These are phyloP conservation scores for Tricladium varicosporioides DNA, from an alignment of 2,329 filamentous ascomycete genomes.

Conservation along the genomic window DNA sequence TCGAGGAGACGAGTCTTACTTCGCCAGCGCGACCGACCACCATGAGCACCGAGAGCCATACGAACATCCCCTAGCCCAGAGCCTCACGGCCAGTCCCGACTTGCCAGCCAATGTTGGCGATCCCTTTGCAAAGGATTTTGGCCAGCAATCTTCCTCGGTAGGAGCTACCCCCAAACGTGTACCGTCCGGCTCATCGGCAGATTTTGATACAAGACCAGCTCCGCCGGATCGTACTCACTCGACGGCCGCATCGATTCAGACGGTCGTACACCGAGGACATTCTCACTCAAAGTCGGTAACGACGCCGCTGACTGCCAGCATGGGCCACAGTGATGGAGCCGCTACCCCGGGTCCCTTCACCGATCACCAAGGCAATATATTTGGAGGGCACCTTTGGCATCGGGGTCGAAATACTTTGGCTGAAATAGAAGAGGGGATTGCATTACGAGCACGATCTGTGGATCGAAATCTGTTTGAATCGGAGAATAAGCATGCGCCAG, in stretches of 20 bases:
- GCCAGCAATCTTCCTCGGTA: constrained; percentile 40
- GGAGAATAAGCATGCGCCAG: constrained; percentile 61
- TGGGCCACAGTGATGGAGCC: constrained; percentile 14
- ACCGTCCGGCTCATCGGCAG: constrained; percentile 34
- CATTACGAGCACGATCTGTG: constrained; percentile 58
- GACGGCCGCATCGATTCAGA: constrained; percentile 31
- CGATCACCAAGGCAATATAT: constrained; percentile 29
- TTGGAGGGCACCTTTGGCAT: constrained; percentile 25
- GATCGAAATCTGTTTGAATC: constrained; percentile 59
- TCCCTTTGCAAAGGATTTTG: constrained; percentile 30
- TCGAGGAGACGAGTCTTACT: constrained; percentile 55
- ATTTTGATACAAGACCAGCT: constrained; percentile 40
- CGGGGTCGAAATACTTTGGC: constrained; percentile 21
- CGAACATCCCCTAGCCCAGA: constrained; percentile 75
- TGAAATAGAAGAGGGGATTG: constrained; percentile 46
- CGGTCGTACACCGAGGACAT: constrained; percentile 31
- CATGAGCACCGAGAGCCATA: constrained; percentile 40
- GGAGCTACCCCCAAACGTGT: constrained; percentile 35
- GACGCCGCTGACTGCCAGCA: constrained; percentile 17
- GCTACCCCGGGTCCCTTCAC: constrained; percentile 26
- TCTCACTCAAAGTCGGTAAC: constrained; percentile 37
- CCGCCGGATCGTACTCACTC: constrained; percentile 35
- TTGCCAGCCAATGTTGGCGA: constrained; percentile 37
- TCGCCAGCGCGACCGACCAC: constrained; percentile 43
- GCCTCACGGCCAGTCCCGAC: constrained; percentile 68